Percentiles rank a stretch among this genome's conserved stretches.
Conservation (phyloP, 495 filamentous ascomycete species). For the Annulohypoxylon maeteangense region DNA sequence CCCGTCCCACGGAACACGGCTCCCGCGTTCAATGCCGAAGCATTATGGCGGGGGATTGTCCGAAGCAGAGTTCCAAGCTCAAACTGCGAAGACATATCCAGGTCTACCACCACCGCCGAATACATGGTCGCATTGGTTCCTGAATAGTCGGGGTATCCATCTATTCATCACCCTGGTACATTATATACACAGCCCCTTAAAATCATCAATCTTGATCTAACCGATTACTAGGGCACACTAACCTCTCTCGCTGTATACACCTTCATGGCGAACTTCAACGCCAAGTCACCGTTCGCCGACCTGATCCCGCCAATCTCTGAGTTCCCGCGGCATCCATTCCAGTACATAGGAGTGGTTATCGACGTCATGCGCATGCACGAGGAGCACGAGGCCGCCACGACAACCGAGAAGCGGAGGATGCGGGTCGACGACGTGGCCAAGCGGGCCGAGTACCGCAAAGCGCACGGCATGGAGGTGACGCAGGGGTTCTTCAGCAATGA, state of each 20-base stretch:
- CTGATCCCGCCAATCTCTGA: constrained; percentile 72
- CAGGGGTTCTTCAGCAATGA: constrained; percentile 45
- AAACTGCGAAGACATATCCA: constrained; percentile 76
- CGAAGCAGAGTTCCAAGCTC: constrained; percentile 67
- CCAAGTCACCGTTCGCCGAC: constrained; percentile 74
- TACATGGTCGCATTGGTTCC: constrained; percentile 78
- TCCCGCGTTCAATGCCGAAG: constrained; percentile 53
- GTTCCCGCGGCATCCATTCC: constrained; percentile 70
- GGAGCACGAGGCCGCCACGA: constrained; percentile 68
- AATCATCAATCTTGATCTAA: not conserved
- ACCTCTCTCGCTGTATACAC: constrained; percentile 72
- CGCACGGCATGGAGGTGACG: constrained; percentile 78
- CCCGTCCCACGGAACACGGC: constrained; percentile 79
- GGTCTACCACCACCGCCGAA: constrained; percentile 81
- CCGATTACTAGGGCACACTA: constrained; percentile 68
- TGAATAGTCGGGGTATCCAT: constrained; percentile 78
- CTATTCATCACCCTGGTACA: constrained; percentile 80
- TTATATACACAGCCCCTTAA: not conserved
- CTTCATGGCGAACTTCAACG: constrained; percentile 75
- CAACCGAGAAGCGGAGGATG: constrained; percentile 71
- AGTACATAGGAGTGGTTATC: constrained; percentile 64
- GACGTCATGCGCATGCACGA: constrained; percentile 78
- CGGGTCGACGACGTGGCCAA: constrained; percentile 83
- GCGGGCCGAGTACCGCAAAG: constrained; percentile 79
- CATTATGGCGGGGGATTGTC: constrained; percentile 77